Evolutionary conservation across 2,329 filamentous ascomycete genomes (phyloP), one percentile per base, ranked within the genome.

Genomic region (Aspergillus persii): DNA sequence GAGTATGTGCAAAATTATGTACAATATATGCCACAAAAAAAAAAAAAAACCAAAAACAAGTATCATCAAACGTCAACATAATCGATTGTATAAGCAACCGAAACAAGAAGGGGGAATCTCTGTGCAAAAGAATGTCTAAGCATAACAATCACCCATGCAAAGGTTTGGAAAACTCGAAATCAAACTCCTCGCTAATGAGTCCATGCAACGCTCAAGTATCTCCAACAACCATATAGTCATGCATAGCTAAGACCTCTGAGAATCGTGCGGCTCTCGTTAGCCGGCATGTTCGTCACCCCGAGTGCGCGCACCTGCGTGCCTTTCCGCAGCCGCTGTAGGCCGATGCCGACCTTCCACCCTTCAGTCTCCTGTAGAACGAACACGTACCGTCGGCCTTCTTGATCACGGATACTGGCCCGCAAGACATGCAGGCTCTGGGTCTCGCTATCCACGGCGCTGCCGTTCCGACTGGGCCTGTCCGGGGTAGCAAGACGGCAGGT

Each of bases 301-400:
- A 88, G 62, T 30, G 80, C 77, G 59, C 84, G 74, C 31, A 85
- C 83, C 66, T 84, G 80, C 57, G 79, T 81, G 15, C 86, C 84
- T 62, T 81, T 80, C 51, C 81, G 76, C 61, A 88, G 72, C 29
- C 82, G 77, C 69, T 84, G 79, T 48, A 88, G 71, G 1, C 86
- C 86, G 46, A 84, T 74, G 0, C 82, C 83, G 23, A 88, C 81
- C 70, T 88, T 88, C 84, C 84, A 88, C 41, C 81, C 84, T 69
- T 88, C 85, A 15, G 75, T 79, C 58, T 85, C 80, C 48, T 81
- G 79, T 54, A 88, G 71, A 23, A 88, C 77, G 65, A 88, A 88
- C 63, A 86, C 81, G 66, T 86, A 88, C 64, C 80, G 80, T 67
- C 85, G 86, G 61, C 83, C 83, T 65, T 87, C 84, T 54, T 81